phyloP scores from a whole-genome alignment of 352 stramenopile genomes.

The Globisporangium recalcitrans region DNA sequence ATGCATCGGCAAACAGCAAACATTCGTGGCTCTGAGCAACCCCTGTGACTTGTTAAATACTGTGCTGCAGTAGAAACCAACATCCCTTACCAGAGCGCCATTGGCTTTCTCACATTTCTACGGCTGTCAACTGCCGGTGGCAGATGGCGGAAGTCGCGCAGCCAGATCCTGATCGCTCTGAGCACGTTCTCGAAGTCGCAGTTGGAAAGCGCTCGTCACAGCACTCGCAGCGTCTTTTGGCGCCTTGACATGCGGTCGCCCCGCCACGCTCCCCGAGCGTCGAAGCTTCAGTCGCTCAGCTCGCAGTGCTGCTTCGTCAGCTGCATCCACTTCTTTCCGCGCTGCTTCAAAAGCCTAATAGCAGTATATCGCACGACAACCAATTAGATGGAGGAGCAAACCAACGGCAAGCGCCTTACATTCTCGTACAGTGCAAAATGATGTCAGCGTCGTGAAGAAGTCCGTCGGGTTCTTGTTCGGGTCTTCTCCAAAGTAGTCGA shows the following conservation, averaged over 20 bases:
- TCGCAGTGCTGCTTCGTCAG: constrained; percentile 46
- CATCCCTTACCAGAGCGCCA: background rate
- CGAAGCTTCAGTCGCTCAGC: constrained; percentile 63
- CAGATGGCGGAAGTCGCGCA: constrained; percentile 2
- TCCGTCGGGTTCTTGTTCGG: constrained; percentile 59
- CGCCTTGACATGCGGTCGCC: background rate
- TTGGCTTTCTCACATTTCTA: background rate
- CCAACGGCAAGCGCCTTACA: no score
- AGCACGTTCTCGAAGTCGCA: constrained; percentile 29
- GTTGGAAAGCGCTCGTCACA: constrained; percentile 11
- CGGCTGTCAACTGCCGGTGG: background rate
- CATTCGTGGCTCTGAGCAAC: background rate
- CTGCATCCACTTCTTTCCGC: constrained; percentile 60
- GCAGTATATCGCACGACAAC: background rate
- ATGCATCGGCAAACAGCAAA: background rate
- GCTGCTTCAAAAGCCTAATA: constrained; percentile 57
- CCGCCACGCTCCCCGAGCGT: constrained; percentile 20
- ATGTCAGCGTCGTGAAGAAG: constrained; percentile 81
- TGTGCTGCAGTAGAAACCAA: background rate
- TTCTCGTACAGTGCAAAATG: constrained; percentile 53
- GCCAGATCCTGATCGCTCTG: constrained; percentile 23
- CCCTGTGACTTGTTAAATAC: background rate
- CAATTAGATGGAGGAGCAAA: background rate
- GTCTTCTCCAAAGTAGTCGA: constrained; percentile 86
- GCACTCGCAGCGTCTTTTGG: constrained; percentile 1